phyloP scores from a whole-genome alignment of 257 asterid genomes.

The Lycium barbarum region DNA sequence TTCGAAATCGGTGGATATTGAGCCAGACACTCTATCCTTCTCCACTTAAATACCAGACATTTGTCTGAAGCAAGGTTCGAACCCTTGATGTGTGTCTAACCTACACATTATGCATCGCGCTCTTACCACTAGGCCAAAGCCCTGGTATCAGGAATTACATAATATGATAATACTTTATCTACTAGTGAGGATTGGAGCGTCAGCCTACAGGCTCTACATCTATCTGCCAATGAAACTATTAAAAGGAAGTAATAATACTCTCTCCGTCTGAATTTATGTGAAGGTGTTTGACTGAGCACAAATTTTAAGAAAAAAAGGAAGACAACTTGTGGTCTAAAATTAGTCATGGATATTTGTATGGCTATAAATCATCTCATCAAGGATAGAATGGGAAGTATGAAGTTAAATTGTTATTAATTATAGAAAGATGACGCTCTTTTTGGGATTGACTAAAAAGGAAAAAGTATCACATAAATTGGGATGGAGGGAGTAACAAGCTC shows the following conservation, averaged over 20 bases:
- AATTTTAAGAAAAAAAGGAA: too few species aligned
- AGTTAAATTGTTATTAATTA: too few species aligned
- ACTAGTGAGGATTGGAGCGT: background rate
- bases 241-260: background rate
- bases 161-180: background rate
- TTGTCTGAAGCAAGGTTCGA: background rate
- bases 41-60: background rate
- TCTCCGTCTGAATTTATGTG: too few species aligned
- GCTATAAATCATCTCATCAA: too few species aligned
- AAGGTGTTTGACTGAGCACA: too few species aligned
- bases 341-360: too few species aligned
- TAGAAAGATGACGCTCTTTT: too few species aligned
- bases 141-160: background rate
- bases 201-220: background rate
- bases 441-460: too few species aligned
- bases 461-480: too few species aligned
- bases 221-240: background rate
- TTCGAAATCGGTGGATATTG: background rate
- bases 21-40: background rate
- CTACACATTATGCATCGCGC: background rate
- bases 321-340: too few species aligned
- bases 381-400: too few species aligned
- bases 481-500: background rate
- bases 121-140: slow-evolving; percentile 6
- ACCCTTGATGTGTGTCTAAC: background rate